Evolutionary conservation across 306 rosid genomes (phyloP), one percentile per base, ranked within the genome.

Genomic region (Betula pendula): DNA sequence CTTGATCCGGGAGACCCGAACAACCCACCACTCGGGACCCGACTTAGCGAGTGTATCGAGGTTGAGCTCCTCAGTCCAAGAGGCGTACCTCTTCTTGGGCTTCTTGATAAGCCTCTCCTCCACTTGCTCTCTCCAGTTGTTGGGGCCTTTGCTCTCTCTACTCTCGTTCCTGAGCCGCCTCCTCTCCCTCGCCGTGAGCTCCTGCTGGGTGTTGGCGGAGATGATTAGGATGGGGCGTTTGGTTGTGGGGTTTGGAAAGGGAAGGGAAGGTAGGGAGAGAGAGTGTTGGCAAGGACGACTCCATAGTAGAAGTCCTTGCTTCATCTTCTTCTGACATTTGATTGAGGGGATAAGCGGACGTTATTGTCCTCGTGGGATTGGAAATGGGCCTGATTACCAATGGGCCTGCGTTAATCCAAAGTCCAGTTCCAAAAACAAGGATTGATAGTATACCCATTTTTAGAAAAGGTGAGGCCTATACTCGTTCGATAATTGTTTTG

Each of bases 21-120:
- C 29, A 60, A 84, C 83, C 90, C 90, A 94, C 98, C 98, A 95
- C 25, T 89, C 97, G 13, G 96, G 95, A 52, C 97, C 98, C 71
- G 81, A 78, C 6, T 81, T 81, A 67, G 93, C 86, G 29, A 95
- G 90, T 74, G 77, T 84, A 48, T 94, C 90, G 11, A 92, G 88
- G 82, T 94, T 92, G 63, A 90, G 95, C 81, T 92, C 87, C 4
- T 89, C 98, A 2, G 73, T 92, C 97, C 95, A 92, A 2, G 85
- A 68, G 4, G 83, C 78, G 40, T 66, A 82, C 77, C 85, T 62
- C 88, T 95, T 91, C 83, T 89, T 95, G 43, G 92, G 91, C 74
- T 95, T 95, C 81, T 80, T 77, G 14, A 83, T 83, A 25, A 95
- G 92, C 87, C 72, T 87, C 72, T 86, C 89, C 80, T 95, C 97